These are phyloP conservation scores for Alectoria sarmentosa DNA, from an alignment of 495 filamentous ascomycete genomes.

Conservation along the genomic window DNA sequence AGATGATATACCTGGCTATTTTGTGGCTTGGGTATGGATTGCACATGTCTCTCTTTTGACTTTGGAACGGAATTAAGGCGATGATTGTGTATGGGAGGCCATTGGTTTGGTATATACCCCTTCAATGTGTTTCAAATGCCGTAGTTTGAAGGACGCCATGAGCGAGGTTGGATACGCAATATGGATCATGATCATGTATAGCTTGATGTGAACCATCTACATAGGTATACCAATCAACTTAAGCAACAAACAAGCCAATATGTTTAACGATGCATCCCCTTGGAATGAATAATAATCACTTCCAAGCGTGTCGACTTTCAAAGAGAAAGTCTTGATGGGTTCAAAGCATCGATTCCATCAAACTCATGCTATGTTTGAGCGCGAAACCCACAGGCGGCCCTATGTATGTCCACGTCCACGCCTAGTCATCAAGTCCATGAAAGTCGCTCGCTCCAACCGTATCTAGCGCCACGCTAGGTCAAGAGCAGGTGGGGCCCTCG, in stretches of 20 bases:
- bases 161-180: not conserved
- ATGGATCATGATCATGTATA: not conserved
- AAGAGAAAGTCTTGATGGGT: too few species aligned
- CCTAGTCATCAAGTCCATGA: too few species aligned
- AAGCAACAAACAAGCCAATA: not conserved
- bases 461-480: too few species aligned
- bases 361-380: too few species aligned
- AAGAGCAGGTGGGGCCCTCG: too few species aligned
- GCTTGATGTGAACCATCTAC: not conserved
- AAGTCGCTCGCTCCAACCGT: too few species aligned
- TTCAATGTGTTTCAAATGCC: too few species aligned
- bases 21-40: not conserved
- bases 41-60: not conserved
- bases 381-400: too few species aligned
- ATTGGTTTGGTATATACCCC: not conserved
- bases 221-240: not conserved
- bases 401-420: too few species aligned
- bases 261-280: too few species aligned
- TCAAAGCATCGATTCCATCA: too few species aligned
- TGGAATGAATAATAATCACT: not conserved
- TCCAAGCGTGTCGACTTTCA: not conserved
- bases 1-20: constrained; percentile 24
- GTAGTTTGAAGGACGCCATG: not conserved
- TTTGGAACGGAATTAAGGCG: not conserved
- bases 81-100: not conserved